Percentiles rank a stretch among this genome's conserved stretches.
Conservation (phyloP, 2,329 filamentous ascomycete genomes). For the Colletotrichum tanaceti region DNA sequence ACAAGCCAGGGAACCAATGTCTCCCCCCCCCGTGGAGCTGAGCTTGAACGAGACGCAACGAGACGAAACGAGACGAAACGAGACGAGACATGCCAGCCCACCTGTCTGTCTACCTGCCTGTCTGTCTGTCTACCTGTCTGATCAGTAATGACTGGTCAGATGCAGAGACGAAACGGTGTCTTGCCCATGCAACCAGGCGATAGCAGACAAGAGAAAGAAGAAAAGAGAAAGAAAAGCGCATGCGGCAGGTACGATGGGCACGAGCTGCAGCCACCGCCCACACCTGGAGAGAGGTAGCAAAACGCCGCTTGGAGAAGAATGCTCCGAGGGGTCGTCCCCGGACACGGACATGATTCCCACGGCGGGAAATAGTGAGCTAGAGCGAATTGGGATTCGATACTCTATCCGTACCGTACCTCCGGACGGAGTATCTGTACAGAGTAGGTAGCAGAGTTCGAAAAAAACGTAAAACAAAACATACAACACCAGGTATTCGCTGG, state of each 20-base stretch:
- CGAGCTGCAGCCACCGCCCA: neutral
- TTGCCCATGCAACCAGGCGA: neutral
- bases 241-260: neutral
- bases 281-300: neutral
- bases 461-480: too few relatives aligned
- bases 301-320: neutral
- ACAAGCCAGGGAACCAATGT: neutral
- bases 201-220: neutral
- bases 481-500: too few relatives aligned
- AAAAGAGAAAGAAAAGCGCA: slow-evolving; percentile 15
- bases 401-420: too few relatives aligned
- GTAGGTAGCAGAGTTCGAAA: too few relatives aligned
- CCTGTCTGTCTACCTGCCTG: too few relatives aligned
- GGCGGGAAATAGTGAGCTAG: neutral
- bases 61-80: too few relatives aligned
- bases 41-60: neutral
- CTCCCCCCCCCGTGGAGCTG: neutral
- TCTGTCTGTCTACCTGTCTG: neutral
- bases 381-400: neutral
- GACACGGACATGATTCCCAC: slow-evolving; percentile 1
- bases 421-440: too few relatives aligned
- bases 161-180: slow-evolving; percentile 26
- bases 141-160: slow-evolving; percentile 5
- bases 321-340: neutral
- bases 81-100: slow-evolving; percentile 12